These are phyloP conservation scores for Plenodomus biglobosus DNA, from an alignment of 2,329 filamentous ascomycete species.

Conservation along the genomic window DNA sequence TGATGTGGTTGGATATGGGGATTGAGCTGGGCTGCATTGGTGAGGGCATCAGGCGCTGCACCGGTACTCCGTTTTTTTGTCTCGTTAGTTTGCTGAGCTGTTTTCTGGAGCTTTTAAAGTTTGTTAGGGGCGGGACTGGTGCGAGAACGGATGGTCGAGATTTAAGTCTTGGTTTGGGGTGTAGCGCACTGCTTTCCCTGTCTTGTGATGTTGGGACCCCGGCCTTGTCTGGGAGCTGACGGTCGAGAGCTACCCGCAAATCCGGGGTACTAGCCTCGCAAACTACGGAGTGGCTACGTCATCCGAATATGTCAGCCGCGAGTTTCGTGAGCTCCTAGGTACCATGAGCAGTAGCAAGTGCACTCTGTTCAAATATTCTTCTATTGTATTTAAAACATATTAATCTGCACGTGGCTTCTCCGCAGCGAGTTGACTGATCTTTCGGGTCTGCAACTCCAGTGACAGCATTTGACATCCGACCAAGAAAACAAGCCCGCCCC, in stretches of 20 bases:
- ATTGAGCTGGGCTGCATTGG: not conserved
- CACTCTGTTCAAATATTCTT: too few relatives aligned
- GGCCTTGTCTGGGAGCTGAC: not conserved
- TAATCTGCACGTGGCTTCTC: not conserved
- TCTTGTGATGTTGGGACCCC: not conserved
- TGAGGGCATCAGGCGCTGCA: too few relatives aligned
- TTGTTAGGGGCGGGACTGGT: too few relatives aligned
- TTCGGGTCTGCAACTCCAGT: not conserved
- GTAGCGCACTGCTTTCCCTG: not conserved
- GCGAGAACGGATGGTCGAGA: too few relatives aligned
- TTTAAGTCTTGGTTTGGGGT: not conserved
- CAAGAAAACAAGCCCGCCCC: not conserved
- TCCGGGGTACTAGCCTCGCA: conserved; percentile 11
- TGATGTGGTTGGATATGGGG: not conserved
- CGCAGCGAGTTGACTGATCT: not conserved
- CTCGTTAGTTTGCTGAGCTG: too few relatives aligned
- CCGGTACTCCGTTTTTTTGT: not conserved
- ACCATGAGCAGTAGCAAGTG: not conserved
- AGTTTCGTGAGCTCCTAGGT: not conserved
- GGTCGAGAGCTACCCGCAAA: conserved; percentile 1
- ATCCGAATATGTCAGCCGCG: not conserved
- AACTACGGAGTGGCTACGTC: not conserved
- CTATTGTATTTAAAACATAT: too few relatives aligned
- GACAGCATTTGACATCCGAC: not conserved
- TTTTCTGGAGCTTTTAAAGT: too few relatives aligned